Percentiles rank a stretch among this genome's conserved stretches.
phyloP scores from a whole-genome alignment of 192 early-diverging fungal species.

The Backusella circina region DNA sequence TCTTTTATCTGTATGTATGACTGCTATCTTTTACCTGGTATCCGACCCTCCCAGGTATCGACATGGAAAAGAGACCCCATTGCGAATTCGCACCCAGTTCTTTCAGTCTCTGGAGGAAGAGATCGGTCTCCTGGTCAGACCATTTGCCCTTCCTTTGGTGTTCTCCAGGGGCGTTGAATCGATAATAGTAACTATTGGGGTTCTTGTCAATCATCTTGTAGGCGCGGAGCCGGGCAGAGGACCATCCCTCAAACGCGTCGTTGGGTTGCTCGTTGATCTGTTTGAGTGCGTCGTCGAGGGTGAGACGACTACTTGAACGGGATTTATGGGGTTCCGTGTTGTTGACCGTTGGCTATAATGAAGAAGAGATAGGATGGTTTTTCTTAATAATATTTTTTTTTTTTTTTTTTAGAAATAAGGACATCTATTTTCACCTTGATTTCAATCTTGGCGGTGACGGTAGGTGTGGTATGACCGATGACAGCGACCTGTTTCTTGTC shows the following conservation, averaged over 20 bases:
- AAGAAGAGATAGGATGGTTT: background rate
- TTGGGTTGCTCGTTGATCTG: slow-evolving; percentile 71
- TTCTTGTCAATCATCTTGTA: slow-evolving; percentile 90
- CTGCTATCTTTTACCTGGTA: slow-evolving; percentile 66
- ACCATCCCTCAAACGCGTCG: slow-evolving; percentile 95
- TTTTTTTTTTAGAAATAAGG: too few species aligned
- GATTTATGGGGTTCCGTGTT: background rate
- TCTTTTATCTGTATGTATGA: too few species aligned
- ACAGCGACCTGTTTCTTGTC: background rate
- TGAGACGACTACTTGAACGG: slow-evolving; percentile 65
- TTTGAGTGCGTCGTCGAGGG: slow-evolving; percentile 84
- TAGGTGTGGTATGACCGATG: background rate
- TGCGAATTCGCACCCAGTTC: slow-evolving; percentile 92
- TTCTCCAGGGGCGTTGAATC: slow-evolving; percentile 96
- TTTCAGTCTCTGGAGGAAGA: slow-evolving; percentile 77
- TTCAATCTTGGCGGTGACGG: background rate
- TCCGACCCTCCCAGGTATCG: slow-evolving; percentile 91
- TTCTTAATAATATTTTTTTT: too few species aligned
- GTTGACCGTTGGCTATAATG: background rate
- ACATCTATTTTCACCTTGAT: background rate
- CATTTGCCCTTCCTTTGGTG: slow-evolving; percentile 89
- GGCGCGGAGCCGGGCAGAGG: slow-evolving; percentile 85
- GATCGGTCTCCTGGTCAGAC: slow-evolving; percentile 81
- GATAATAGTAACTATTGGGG: slow-evolving; percentile 96
- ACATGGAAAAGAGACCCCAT: slow-evolving; percentile 97